phyloP scores from a whole-genome alignment of 1,284 basidiomycete genomes.

The Ganoderma leucocontextum region DNA sequence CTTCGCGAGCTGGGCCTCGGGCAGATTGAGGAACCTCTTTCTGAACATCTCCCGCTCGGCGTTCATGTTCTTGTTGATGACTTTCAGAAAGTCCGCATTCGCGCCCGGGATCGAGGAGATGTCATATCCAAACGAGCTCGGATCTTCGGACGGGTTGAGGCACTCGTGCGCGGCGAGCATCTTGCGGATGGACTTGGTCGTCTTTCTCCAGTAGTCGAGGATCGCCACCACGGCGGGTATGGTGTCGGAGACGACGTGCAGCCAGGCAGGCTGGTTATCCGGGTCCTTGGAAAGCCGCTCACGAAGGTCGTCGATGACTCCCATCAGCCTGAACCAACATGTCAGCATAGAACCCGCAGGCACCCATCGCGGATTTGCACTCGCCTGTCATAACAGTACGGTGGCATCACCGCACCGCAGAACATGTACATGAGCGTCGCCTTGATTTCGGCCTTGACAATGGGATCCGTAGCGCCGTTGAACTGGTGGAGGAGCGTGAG shows the following conservation, averaged over 20 bases:
- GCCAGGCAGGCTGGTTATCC: not conserved
- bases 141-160: not conserved
- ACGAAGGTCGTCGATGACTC: not conserved
- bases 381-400: conserved; percentile 21
- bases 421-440: conserved; percentile 23
- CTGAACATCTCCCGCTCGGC: conserved; percentile 15
- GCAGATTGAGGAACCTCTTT: conserved; percentile 11
- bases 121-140: not conserved
- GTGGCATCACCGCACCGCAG: conserved; percentile 19
- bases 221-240: not conserved
- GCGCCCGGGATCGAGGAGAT: not conserved
- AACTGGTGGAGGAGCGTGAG: conserved; percentile 33
- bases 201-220: conserved; percentile 22
- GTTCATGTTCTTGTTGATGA: conserved; percentile 5
- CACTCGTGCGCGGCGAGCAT: conserved; percentile 11
- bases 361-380: not conserved
- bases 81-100: not conserved
- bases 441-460: conserved; percentile 10
- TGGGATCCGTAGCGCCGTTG: conserved; percentile 13
- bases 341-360: not conserved
- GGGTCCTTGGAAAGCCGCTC: not conserved
- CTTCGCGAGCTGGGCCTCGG: not conserved
- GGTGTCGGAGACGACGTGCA: not conserved
- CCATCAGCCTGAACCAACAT: not conserved
- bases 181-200: conserved; percentile 14